Conservation (phyloP, 345 rosid species). For the Rhizophora mangle region DNA sequence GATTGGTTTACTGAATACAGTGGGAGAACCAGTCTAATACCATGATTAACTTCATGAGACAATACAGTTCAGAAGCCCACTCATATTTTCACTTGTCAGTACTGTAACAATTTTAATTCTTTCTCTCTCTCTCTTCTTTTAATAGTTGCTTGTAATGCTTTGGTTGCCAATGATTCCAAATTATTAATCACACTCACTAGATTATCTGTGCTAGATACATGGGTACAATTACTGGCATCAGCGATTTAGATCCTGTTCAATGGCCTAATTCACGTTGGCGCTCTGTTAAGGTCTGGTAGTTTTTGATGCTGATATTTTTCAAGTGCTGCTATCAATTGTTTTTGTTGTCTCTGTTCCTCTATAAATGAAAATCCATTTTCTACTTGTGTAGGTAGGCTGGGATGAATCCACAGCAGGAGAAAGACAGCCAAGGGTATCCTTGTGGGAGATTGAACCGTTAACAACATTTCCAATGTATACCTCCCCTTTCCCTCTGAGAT, state of each 20-base stretch:
- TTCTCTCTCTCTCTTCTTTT: background rate
- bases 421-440: constrained; percentile 51
- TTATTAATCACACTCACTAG: background rate
- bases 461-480: constrained; percentile 53
- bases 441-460: constrained; percentile 54
- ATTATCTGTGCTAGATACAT: constrained; percentile 41
- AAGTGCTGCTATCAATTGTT: background rate
- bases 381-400: constrained; percentile 44
- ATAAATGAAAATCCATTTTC: background rate
- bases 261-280: constrained; percentile 84
- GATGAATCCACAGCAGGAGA: constrained; percentile 57
- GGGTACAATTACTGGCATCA: constrained; percentile 75
- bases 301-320: background rate
- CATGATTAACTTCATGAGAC: background rate
- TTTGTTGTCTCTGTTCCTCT: background rate
- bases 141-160: background rate
- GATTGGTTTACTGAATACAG: background rate
- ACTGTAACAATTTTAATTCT: too few species aligned
- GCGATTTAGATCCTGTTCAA: constrained; percentile 61
- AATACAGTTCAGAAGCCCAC: background rate
- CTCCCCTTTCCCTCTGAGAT: constrained; percentile 42
- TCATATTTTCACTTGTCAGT: too few species aligned
- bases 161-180: background rate
- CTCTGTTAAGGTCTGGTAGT: constrained; percentile 45
- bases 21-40: too few species aligned